Percentiles rank a stretch among this genome's conserved stretches.
Conservation (phyloP, 2,329 filamentous ascomycete species). For the Cladosporium cucumerinum region DNA sequence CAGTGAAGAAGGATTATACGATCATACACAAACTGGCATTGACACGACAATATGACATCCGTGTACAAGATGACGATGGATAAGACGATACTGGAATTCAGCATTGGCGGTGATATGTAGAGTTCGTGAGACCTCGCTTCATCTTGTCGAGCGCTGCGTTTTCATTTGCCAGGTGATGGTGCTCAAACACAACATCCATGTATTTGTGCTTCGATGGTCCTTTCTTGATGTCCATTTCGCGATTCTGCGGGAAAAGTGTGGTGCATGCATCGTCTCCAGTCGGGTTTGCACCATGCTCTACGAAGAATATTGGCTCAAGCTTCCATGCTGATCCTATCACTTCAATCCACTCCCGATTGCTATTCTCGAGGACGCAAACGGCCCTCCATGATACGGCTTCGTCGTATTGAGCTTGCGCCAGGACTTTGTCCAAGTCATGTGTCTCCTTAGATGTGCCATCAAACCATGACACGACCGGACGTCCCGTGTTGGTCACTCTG, state of each 20-base stretch:
- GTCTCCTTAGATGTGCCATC: neutral
- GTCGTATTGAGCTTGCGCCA: neutral
- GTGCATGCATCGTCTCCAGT: neutral
- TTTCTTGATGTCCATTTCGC: too few relatives aligned
- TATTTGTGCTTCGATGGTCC: neutral
- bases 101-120: neutral
- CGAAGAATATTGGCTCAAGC: slow-evolving; percentile 6
- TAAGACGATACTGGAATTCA: neutral
- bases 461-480: slow-evolving; percentile 1
- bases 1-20: too few relatives aligned
- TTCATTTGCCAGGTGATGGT: neutral
- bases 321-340: neutral
- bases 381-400: neutral
- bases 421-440: neutral
- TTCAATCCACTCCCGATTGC: slow-evolving; percentile 2
- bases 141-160: neutral
- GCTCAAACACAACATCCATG: slow-evolving; percentile 7
- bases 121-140: neutral
- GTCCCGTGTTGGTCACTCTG: neutral
- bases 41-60: slow-evolving; percentile 8
- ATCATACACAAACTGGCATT: neutral
- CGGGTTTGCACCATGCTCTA: slow-evolving; percentile 1
- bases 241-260: neutral
- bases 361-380: slow-evolving; percentile 7
- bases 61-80: slow-evolving; percentile 7